Evolutionary conservation across 2,329 filamentous ascomycete species (phyloP).

Genomic region (Cladosporium austrohemisphaericum): DNA sequence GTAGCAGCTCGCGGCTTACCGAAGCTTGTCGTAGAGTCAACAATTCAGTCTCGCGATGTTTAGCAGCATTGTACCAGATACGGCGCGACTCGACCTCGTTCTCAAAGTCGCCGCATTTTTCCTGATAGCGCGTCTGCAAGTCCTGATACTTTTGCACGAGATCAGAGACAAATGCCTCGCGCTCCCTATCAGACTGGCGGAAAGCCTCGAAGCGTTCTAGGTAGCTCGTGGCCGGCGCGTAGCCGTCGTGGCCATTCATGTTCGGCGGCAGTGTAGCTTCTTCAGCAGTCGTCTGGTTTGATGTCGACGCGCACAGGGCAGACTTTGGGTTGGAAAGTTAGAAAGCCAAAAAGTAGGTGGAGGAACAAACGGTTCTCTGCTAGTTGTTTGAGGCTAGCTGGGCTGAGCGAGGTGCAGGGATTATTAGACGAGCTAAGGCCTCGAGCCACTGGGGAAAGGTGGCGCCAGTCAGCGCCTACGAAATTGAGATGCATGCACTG

Average conservation of each 20-base stretch:
- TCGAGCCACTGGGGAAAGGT: constrained; percentile 4
- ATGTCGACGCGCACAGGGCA: neutral
- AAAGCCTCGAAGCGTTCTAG: constrained; percentile 30
- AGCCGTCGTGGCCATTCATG: constrained; percentile 22
- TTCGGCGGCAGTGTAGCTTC: neutral
- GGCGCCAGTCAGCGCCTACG: constrained; percentile 9
- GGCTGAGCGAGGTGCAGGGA: constrained; percentile 7
- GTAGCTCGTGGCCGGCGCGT: constrained; percentile 16
- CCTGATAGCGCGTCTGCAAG: constrained; percentile 31
- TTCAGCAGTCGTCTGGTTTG: neutral
- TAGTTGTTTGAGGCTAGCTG: constrained; percentile 5
- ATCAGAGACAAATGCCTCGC: constrained; percentile 31
- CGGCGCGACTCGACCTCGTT: constrained; percentile 36
- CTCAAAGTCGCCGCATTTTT: constrained; percentile 34
- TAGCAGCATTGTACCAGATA: constrained; percentile 30
- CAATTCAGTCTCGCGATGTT: constrained; percentile 23
- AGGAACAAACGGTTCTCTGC: neutral
- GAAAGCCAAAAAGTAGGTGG: constrained; percentile 6
- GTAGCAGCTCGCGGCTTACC: constrained; percentile 16
- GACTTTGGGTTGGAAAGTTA: constrained; percentile 4
- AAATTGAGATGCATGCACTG: neutral
- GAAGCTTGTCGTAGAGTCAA: constrained; percentile 24
- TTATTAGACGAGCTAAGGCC: constrained; percentile 3
- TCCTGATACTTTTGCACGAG: constrained; percentile 31
- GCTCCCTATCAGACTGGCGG: constrained; percentile 29